phyloP scores from a whole-genome alignment of 495 filamentous ascomycete genomes.

The Hypoxylon subgilvum region DNA sequence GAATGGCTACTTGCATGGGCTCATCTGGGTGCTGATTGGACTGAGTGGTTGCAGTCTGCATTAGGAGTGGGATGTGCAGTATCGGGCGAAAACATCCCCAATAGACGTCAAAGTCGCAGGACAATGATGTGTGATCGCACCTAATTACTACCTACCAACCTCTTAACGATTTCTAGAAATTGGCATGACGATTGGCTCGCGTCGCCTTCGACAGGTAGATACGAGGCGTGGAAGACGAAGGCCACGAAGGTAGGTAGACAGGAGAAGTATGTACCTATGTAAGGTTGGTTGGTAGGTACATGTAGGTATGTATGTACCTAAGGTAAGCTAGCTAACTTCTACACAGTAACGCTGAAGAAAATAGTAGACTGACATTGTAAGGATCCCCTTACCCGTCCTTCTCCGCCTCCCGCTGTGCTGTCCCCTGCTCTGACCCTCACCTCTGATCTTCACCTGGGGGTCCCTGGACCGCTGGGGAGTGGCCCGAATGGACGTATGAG shows the following conservation, averaged over 20 bases:
- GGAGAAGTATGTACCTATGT: constrained; percentile 12
- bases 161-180: constrained; percentile 15
- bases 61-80: constrained; percentile 44
- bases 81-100: constrained; percentile 44
- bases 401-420: constrained; percentile 6
- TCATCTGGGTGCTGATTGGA: constrained; percentile 41
- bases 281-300: constrained; percentile 19
- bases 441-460: constrained; percentile 38
- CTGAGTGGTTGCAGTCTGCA: constrained; percentile 39
- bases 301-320: not conserved
- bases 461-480: constrained; percentile 30
- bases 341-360: constrained; percentile 5
- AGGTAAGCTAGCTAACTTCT: constrained; percentile 4
- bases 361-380: constrained; percentile 12
- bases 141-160: constrained; percentile 20
- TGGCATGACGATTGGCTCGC: constrained; percentile 24
- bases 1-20: constrained; percentile 44
- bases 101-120: constrained; percentile 37
- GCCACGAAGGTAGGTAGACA: too few relatives aligned
- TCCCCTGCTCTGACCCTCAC: constrained; percentile 27
- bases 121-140: constrained; percentile 39
- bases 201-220: constrained; percentile 4
- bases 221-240: constrained; percentile 29
- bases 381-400: constrained; percentile 1
- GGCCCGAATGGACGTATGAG: constrained; percentile 34